phyloP scores from a whole-genome alignment of 23 red algal genomes.

The Agarophyton chilense region DNA sequence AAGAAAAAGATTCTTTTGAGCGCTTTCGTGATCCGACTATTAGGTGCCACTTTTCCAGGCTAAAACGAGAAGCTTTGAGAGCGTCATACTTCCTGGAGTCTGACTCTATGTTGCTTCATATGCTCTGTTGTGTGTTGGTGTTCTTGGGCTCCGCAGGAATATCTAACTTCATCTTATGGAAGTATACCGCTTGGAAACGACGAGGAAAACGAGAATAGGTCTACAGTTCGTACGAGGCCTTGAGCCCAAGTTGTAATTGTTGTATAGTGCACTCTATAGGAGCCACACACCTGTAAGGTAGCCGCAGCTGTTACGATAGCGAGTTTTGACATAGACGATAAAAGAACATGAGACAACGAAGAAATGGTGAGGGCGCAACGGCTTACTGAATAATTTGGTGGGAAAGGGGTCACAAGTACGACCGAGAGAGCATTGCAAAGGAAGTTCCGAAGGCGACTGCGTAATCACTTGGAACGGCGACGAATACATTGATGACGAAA shows the following conservation, averaged over 20 bases:
- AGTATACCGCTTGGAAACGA: conserved; percentile 13
- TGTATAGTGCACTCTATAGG: neutral
- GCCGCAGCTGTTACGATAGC: neutral
- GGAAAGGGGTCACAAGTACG: neutral
- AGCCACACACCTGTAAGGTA: too few species aligned
- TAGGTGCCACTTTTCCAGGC: conserved; percentile 70
- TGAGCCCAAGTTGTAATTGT: neutral
- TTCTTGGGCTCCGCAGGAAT: neutral
- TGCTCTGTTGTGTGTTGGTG: neutral
- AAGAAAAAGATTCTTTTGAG: conserved; percentile 27
- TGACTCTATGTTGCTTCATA: neutral
- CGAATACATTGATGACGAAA: neutral
- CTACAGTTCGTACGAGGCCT: neutral
- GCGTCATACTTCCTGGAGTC: conserved; percentile 59
- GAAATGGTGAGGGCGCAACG: neutral
- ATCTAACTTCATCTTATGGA: conserved; percentile 35
- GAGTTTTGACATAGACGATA: neutral
- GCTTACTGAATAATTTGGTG: neutral
- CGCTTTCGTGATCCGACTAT: conserved; percentile 60
- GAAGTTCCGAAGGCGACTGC: neutral
- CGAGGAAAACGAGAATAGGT: conserved; percentile 40
- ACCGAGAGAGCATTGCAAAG: neutral
- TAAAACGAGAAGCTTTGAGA: conserved; percentile 51
- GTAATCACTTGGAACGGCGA: neutral
- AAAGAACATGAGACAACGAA: neutral